Base-by-base conservation (phyloP, 495 filamentous ascomycete genomes). In the Aspergillus cavernicola region DNA sequence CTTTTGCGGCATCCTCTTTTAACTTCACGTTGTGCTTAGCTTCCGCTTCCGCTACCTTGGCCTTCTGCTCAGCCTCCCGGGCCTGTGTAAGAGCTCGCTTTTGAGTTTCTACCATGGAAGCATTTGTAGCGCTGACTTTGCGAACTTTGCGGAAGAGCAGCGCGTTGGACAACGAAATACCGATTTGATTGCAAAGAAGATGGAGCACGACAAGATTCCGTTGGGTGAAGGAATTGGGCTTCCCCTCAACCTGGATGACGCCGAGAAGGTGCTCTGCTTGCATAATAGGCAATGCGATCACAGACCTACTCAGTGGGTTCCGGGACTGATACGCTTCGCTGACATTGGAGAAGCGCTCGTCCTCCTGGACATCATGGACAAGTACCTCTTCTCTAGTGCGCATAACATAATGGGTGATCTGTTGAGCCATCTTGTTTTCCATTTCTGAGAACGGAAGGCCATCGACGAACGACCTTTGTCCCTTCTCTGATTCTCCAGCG, bases 1-100 rank as follows among this genome's bases (percentile, higher is more conserved):
- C 90, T 66, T 86, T 88, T 32, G 90, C 89, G 10, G 90, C 90
- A 67, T 96, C 91, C 65, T 96, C 90, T 41, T 92, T 92, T 12
- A 95, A 76, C 61, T 89, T 87, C 55, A 95, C 88, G 56, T 90
- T 92, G 41, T 88, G 85, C 55, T 91, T 88, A 9, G 91, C 91
- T 63, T 89, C 83, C 0, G 85, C 83, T 65, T 95, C 89, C 1
- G 89, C 89, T 24, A 81, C 73, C 62, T 91, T 92, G 4, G 89
- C 88, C 65, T 95, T 92, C 35, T 82, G 78, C 64, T 96, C 89
- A 1, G 90, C 85, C 43, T 88, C 84, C 46, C 86, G 82, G 22
- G 89, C 89, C 65, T 90, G 85, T 6, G 80, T 81, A 33, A 96
- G 80, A 3, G 90, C 87, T 26, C 82, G 81, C 70, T 88, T 95